Conservation (phyloP, 192 early-diverging fungal genomes). For the Gigaspora rosea region DNA sequence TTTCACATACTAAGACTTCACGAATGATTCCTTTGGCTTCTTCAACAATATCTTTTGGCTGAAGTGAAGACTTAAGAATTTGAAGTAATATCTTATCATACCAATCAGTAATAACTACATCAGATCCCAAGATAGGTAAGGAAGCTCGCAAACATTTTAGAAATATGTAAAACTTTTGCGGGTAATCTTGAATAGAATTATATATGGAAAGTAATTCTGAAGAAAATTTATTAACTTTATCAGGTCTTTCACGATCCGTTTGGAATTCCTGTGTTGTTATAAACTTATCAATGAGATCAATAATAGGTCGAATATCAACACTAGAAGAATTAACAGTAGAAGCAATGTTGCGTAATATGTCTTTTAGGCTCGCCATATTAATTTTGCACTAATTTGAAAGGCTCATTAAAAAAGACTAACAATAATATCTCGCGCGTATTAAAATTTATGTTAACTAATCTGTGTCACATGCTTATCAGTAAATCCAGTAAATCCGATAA, state of each 20-base stretch:
- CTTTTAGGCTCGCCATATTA: background rate
- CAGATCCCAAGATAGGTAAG: slow-evolving; percentile 41
- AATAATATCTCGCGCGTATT: no score
- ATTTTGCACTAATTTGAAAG: no score
- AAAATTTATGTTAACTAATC: no score
- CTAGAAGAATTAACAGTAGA: slow-evolving; percentile 1
- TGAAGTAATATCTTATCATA: slow-evolving; percentile 42
- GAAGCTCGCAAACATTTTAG: slow-evolving; percentile 20
- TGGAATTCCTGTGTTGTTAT: background rate
- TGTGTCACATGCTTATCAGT: no score
- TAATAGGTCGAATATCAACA: background rate
- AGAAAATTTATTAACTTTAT: slow-evolving; percentile 10
- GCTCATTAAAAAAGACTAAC: no score
- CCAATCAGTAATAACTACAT: slow-evolving; percentile 41
- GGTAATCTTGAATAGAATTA: background rate
- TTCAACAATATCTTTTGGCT: slow-evolving; percentile 25
- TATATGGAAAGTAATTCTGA: background rate
- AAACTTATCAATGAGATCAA: slow-evolving; percentile 15
- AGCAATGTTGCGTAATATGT: slow-evolving; percentile 4
- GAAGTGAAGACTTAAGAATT: slow-evolving; percentile 29
- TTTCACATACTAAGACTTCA: slow-evolving; percentile 16
- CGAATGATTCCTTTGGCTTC: slow-evolving; percentile 9
- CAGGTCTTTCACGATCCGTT: background rate
- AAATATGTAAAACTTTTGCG: slow-evolving; percentile 4
- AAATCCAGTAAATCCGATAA: no score